Conservation (phyloP, 352 stramenopile genomes). For the Globisporangium lucens region DNA sequence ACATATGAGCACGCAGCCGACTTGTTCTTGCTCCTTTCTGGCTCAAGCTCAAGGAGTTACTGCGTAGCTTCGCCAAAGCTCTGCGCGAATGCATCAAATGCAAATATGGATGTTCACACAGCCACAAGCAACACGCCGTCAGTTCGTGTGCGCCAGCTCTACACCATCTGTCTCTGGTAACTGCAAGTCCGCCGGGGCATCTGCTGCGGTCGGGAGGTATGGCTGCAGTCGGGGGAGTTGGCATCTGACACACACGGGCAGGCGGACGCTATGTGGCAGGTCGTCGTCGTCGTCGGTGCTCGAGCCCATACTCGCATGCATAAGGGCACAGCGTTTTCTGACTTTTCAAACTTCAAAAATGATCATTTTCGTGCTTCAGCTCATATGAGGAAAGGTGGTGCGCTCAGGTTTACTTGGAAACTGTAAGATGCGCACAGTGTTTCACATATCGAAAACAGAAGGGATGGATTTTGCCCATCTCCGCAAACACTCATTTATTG, state of each 20-base stretch:
- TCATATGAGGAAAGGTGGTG: neutral
- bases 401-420: neutral
- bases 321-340: too few relatives aligned
- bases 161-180: neutral
- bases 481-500: conserved; percentile 2
- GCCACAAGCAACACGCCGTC: too few relatives aligned
- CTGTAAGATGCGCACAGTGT: neutral
- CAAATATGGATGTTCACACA: too few relatives aligned
- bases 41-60: too few relatives aligned
- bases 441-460: neutral
- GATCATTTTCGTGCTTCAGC: neutral
- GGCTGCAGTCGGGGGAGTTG: too few relatives aligned
- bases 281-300: neutral
- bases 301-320: neutral
- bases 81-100: too few relatives aligned
- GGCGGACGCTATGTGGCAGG: neutral
- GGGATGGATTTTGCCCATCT: conserved; percentile 3
- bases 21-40: too few relatives aligned
- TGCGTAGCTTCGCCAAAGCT: too few relatives aligned
- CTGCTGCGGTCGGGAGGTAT: neutral
- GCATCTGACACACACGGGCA: neutral
- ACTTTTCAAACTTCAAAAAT: too few relatives aligned
- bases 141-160: too few relatives aligned
- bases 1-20: neutral
- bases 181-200: neutral